Percentiles rank a stretch among this genome's conserved stretches.
phyloP scores from a whole-genome alignment of 2,329 filamentous ascomycete genomes.

The Diplocarpon rosae region DNA sequence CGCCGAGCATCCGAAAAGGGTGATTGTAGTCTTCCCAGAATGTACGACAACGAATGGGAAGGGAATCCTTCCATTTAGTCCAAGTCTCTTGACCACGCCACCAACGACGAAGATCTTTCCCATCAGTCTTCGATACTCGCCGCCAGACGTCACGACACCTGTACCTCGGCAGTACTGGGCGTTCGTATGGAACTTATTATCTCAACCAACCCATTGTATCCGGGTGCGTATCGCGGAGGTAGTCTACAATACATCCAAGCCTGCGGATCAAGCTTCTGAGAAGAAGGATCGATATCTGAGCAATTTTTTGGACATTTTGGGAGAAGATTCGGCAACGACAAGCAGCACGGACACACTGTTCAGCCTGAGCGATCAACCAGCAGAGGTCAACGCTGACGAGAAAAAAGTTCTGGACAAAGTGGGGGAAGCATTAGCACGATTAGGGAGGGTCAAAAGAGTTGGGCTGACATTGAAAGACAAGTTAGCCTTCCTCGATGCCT shows the following conservation, averaged over 20 bases:
- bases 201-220: slow-evolving; percentile 77
- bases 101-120: slow-evolving; percentile 72
- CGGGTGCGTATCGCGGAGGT: slow-evolving; percentile 80
- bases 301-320: slow-evolving; percentile 22
- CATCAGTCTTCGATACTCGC: slow-evolving; percentile 79
- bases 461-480: slow-evolving; percentile 78
- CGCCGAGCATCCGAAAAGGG: slow-evolving; percentile 56
- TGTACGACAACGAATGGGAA: slow-evolving; percentile 90
- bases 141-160: slow-evolving; percentile 82
- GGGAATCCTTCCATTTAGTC: slow-evolving; percentile 75
- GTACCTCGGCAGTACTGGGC: slow-evolving; percentile 60
- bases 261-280: slow-evolving; percentile 17
- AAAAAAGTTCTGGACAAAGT: slow-evolving; percentile 64
- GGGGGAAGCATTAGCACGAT: slow-evolving; percentile 72
- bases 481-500: slow-evolving; percentile 65
- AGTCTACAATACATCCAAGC: slow-evolving; percentile 41
- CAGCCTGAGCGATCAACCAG: slow-evolving; percentile 20
- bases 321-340: slow-evolving; percentile 22
- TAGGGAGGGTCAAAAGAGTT: slow-evolving; percentile 82
- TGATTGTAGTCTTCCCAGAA: slow-evolving; percentile 85
- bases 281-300: slow-evolving; percentile 27
- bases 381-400: slow-evolving; percentile 39
- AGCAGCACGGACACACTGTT: slow-evolving; percentile 25
- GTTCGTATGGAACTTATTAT: slow-evolving; percentile 81
- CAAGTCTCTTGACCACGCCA: slow-evolving; percentile 59